Conservation (phyloP, 106 monocot genomes). For the Platanthera guangdongensis region DNA sequence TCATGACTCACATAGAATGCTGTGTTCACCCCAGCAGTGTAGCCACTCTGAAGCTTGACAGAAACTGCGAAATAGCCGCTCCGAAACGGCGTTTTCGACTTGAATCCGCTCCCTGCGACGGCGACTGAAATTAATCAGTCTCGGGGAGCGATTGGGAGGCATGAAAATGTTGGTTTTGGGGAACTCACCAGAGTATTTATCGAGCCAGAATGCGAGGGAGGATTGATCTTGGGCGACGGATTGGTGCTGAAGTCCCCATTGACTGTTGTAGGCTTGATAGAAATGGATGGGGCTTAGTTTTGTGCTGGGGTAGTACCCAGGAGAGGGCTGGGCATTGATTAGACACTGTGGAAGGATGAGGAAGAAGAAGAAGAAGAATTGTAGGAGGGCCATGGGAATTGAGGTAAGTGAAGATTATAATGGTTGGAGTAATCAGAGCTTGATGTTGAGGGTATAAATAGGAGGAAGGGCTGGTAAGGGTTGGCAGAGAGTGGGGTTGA, state of each 20-base stretch:
- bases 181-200: conserved; percentile 34
- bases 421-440: not conserved
- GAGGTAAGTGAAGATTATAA: not conserved
- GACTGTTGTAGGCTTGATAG: conserved; percentile 22
- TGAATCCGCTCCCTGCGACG: conserved; percentile 41
- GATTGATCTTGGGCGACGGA: conserved; percentile 33
- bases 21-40: conserved; percentile 56
- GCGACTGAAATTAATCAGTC: not conserved
- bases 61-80: conserved; percentile 49
- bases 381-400: conserved; percentile 2
- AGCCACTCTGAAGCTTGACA: conserved; percentile 40
- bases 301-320: conserved; percentile 54
- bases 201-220: conserved; percentile 48
- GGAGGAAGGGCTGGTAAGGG: not conserved
- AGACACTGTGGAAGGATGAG: not conserved
- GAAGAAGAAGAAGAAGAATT: not conserved
- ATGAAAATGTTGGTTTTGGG: not conserved
- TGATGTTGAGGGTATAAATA: not conserved
- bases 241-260: conserved; percentile 49
- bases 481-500: not conserved
- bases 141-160: not conserved
- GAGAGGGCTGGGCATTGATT: conserved; percentile 37
- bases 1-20: conserved; percentile 44
- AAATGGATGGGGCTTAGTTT: conserved; percentile 22
- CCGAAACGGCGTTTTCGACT: conserved; percentile 24